phyloP scores from a whole-genome alignment of 345 rosid genomes.

The Eucalyptus grandis region DNA sequence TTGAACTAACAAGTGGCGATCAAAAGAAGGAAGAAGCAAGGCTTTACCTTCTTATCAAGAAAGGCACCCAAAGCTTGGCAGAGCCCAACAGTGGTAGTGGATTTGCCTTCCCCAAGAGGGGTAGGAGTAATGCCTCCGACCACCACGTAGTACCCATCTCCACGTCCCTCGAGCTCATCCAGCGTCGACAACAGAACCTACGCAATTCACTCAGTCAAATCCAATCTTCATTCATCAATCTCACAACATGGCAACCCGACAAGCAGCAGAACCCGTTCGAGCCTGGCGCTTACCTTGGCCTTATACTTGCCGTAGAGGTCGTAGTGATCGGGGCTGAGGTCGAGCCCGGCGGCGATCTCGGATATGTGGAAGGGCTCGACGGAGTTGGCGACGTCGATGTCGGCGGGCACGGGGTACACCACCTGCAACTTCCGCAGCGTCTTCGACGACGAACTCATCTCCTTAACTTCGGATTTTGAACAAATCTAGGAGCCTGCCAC shows the following conservation, averaged over 20 bases:
- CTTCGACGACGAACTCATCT: constrained; percentile 22
- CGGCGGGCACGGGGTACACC: constrained; percentile 87
- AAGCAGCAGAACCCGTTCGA: background rate
- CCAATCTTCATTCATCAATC: background rate
- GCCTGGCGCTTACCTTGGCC: constrained; percentile 53
- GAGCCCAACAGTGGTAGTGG: constrained; percentile 91
- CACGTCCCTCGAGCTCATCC: constrained; percentile 61
- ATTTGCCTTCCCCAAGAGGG: constrained; percentile 97
- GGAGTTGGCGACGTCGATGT: constrained; percentile 87
- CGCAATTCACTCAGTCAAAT: background rate
- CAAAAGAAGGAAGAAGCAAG: background rate
- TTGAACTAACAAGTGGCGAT: background rate
- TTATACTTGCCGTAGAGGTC: constrained; percentile 95
- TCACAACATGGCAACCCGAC: background rate
- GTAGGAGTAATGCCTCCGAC: constrained; percentile 99
- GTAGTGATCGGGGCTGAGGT: constrained; percentile 55
- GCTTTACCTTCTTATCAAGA: constrained; percentile 74
- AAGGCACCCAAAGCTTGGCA: constrained; percentile 95
- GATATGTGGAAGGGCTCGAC: constrained; percentile 79
- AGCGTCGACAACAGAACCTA: constrained; percentile 73
- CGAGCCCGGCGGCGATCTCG: constrained; percentile 71
- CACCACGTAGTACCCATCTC: constrained; percentile 86
- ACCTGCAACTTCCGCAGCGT: constrained; percentile 61
- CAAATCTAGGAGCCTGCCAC: background rate
- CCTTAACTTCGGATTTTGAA: background rate